Evolutionary conservation across 2,329 filamentous ascomycete species (phyloP).

Genomic region (Cytospora piceae): DNA sequence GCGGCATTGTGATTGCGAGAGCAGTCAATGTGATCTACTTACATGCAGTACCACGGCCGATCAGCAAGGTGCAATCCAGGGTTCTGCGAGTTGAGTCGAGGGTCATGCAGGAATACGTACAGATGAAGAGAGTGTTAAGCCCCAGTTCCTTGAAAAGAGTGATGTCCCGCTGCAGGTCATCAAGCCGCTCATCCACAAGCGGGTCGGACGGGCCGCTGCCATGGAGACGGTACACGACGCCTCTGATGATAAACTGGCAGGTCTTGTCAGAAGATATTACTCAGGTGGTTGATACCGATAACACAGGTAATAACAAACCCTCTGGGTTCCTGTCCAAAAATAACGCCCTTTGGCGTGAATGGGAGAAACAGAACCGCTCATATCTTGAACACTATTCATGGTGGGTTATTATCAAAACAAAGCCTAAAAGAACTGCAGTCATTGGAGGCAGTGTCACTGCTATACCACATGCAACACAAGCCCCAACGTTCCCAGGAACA

Average conservation of each 20-base stretch:
- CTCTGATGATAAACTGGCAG: conserved; percentile 29
- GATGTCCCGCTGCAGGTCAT: conserved; percentile 33
- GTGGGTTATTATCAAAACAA: background rate
- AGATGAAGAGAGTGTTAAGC: conserved; percentile 36
- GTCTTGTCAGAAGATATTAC: background rate
- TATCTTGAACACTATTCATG: conserved; percentile 1
- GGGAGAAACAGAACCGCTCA: background rate
- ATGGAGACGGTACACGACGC: conserved; percentile 30
- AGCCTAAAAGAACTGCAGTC: background rate
- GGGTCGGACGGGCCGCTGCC: conserved; percentile 23
- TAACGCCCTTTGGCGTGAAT: conserved; percentile 37
- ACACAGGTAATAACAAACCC: conserved; percentile 13
- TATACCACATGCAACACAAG: background rate
- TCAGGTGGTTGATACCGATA: background rate
- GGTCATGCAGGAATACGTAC: conserved; percentile 28
- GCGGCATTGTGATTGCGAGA: conserved; percentile 21
- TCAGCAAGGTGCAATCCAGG: background rate
- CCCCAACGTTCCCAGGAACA: background rate
- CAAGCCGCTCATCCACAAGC: conserved; percentile 32
- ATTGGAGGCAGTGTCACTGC: background rate
- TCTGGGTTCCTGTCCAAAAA: conserved; percentile 33
- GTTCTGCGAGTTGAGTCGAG: background rate
- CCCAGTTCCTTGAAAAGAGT: conserved; percentile 35
- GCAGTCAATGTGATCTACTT: conserved; percentile 24
- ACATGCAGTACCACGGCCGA: background rate